Conservation (phyloP, 2,329 filamentous ascomycete species). For the Coniochaeta sp. region DNA sequence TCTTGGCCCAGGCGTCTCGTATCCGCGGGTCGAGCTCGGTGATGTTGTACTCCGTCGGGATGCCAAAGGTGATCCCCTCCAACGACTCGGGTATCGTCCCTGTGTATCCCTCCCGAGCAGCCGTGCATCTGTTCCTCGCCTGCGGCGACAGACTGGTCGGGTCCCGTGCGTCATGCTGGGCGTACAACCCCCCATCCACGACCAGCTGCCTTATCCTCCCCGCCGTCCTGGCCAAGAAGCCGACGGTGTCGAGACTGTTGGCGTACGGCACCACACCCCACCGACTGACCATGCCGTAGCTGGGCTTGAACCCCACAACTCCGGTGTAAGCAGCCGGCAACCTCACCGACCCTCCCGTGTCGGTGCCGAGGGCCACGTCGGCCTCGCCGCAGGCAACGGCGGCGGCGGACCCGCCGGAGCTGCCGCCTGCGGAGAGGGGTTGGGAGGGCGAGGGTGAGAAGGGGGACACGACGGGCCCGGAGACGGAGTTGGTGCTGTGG, state of each 20-base stretch:
- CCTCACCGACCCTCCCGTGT: conserved; percentile 84
- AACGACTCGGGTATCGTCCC: conserved; percentile 7
- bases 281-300: conserved; percentile 78
- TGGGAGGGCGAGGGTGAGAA: background rate
- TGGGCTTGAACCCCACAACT: conserved; percentile 81
- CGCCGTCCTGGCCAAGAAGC: conserved; percentile 56
- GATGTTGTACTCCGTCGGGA: conserved; percentile 80
- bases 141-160: conserved; percentile 60
- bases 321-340: conserved; percentile 84
- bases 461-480: background rate
- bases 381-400: conserved; percentile 60
- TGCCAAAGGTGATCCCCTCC: conserved; percentile 39
- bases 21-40: conserved; percentile 66
- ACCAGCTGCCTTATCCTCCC: conserved; percentile 42
- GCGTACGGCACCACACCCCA: conserved; percentile 87
- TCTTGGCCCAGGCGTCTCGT: conserved; percentile 58
- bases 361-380: conserved; percentile 72
- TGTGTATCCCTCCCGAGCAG: conserved; percentile 18
- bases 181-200: conserved; percentile 38
- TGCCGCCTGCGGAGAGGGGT: conserved; percentile 65
- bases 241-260: conserved; percentile 87
- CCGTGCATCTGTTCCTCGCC: conserved; percentile 44
- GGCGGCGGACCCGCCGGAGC: conserved; percentile 88
- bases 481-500: conserved; percentile 15
- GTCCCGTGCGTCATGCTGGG: conserved; percentile 57